Conservation (phyloP, 257 asterid genomes). For the Solanum virginianum region DNA sequence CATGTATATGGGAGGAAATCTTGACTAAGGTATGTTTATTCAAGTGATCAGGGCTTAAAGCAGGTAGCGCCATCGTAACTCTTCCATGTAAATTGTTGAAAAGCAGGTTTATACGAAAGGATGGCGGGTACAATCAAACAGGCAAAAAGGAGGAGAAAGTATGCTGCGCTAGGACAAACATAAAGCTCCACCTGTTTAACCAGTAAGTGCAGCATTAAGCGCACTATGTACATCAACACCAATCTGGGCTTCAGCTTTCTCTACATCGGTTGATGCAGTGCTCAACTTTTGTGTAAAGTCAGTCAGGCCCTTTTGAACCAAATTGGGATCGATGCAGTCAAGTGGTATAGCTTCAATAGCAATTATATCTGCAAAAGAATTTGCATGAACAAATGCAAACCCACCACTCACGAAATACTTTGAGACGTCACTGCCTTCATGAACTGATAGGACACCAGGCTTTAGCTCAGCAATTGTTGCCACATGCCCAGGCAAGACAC, state of each 20-base stretch:
- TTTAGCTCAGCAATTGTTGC: slow-evolving; percentile 82
- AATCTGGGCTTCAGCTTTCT: slow-evolving; percentile 86
- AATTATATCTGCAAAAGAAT: slow-evolving; percentile 63
- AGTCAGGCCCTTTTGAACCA: slow-evolving; percentile 58
- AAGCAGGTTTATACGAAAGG: not conserved
- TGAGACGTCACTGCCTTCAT: slow-evolving; percentile 53
- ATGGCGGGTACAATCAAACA: not conserved
- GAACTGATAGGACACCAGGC: slow-evolving; percentile 61
- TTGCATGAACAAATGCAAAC: slow-evolving; percentile 69
- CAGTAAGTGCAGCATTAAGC: slow-evolving; percentile 70
- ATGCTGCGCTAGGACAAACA: not conserved
- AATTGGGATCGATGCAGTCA: slow-evolving; percentile 45
- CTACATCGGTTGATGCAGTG: slow-evolving; percentile 64
- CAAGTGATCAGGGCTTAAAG: not conserved
- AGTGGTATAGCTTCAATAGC: slow-evolving; percentile 68
- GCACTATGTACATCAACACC: slow-evolving; percentile 83
- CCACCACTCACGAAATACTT: slow-evolving; percentile 71
- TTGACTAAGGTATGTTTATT: not conserved
- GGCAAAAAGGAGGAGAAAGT: not conserved
- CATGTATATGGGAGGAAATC: not conserved
- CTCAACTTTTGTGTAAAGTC: slow-evolving; percentile 64
- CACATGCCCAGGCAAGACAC: slow-evolving; percentile 91
- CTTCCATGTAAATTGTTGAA: not conserved
- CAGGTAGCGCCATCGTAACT: not conserved
- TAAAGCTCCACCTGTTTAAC: slow-evolving; percentile 12